A percentile compares a stretch with the other conserved stretches of the same genome.
phyloP scores from a whole-genome alignment of 805 yeast species.

The Torulaspora delbrueckii region DNA sequence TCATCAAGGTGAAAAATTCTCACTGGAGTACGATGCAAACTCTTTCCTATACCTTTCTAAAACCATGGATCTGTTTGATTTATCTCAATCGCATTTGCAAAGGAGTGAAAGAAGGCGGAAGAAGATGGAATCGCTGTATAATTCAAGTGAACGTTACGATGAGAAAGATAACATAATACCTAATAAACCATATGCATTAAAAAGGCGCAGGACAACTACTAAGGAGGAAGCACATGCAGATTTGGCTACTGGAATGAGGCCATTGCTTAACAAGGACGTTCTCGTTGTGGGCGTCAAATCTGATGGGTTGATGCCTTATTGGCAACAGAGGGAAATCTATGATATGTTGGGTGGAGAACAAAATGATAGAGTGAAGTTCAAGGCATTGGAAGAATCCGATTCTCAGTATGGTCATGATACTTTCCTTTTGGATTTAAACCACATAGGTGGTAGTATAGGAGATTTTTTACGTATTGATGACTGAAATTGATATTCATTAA shows the following conservation, averaged over 20 bases:
- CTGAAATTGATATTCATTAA: conserved; percentile 4
- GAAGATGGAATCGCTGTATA: conserved; percentile 35
- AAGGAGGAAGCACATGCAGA: conserved; percentile 57
- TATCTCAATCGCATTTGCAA: conserved; percentile 48
- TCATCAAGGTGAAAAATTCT: conserved; percentile 93
- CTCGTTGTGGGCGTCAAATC: conserved; percentile 89
- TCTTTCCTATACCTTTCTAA: conserved; percentile 82
- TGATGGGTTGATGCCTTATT: conserved; percentile 84
- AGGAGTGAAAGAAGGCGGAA: conserved; percentile 42
- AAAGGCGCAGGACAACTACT: conserved; percentile 48
- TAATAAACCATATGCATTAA: conserved; percentile 30
- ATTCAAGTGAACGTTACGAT: conserved; percentile 19
- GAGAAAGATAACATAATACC: conserved; percentile 19
- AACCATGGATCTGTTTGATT: conserved; percentile 91
- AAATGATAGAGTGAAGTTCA: conserved; percentile 47
- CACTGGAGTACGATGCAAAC: conserved; percentile 85
- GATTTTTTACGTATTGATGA: conserved; percentile 44
- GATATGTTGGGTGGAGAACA: conserved; percentile 47
- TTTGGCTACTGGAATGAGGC: conserved; percentile 57
- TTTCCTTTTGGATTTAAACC: conserved; percentile 69
- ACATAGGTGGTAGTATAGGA: conserved; percentile 74
- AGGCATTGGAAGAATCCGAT: conserved; percentile 70
- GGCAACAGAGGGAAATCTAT: conserved; percentile 87
- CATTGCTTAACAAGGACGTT: conserved; percentile 58
- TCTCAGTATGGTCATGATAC: conserved; percentile 91